Evolutionary conservation across 495 filamentous ascomycete species (phyloP).

Genomic region (Baudoinia panamericana): DNA sequence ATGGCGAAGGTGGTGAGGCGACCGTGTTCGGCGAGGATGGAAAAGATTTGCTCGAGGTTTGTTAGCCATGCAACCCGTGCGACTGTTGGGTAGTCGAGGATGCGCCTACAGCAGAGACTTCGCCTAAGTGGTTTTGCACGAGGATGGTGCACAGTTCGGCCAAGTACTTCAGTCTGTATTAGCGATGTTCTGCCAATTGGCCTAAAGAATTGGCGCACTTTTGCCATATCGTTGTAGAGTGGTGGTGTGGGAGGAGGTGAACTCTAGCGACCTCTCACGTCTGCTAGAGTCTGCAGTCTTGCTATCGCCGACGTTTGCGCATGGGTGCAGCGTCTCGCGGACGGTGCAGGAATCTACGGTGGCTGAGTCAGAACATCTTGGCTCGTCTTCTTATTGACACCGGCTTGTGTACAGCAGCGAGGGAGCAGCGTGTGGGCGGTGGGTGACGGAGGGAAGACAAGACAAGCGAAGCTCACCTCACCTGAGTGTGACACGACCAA

Average conservation of each 20-base stretch:
- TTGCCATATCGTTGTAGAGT: conserved; percentile 2
- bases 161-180: conserved; percentile 21
- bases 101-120: conserved; percentile 70
- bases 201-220: neutral
- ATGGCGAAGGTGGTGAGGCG: conserved; percentile 59
- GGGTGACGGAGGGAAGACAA: too few relatives aligned
- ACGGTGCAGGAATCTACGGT: too few relatives aligned
- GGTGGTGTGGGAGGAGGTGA: neutral
- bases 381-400: too few relatives aligned
- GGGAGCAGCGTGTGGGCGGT: too few relatives aligned
- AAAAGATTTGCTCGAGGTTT: conserved; percentile 42
- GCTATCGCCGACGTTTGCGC: conserved; percentile 16
- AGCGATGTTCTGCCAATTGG: conserved; percentile 6
- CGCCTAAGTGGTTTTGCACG: conserved; percentile 77
- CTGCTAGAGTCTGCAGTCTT: conserved; percentile 3
- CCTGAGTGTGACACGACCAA: too few relatives aligned
- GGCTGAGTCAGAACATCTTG: too few relatives aligned
- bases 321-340: neutral
- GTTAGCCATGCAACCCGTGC: conserved; percentile 11
- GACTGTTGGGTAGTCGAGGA: too few relatives aligned
- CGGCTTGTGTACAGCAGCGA: too few relatives aligned
- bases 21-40: conserved; percentile 62
- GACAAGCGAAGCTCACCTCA: too few relatives aligned
- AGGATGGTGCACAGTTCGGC: conserved; percentile 79
- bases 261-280: conserved; percentile 16